Conservation (phyloP, 306 rosid species). For the Rosa persica region DNA sequence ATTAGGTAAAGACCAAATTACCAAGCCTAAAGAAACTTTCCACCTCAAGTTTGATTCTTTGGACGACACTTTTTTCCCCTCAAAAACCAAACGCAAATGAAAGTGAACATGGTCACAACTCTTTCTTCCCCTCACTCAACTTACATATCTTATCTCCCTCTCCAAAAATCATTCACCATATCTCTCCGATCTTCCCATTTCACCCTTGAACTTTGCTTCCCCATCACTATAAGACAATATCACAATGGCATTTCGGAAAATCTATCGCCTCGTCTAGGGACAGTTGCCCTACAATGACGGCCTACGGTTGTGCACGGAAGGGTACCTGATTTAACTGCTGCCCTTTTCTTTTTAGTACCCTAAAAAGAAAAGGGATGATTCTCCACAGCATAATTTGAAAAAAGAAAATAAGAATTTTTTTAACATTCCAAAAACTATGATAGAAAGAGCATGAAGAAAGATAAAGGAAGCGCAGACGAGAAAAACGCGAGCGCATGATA, state of each 20-base stretch:
- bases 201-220: slow-evolving; percentile 11
- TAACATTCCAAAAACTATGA: slow-evolving; percentile 5
- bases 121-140: slow-evolving; percentile 26
- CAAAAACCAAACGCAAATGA: slow-evolving; percentile 15
- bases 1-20: neutral
- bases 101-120: slow-evolving; percentile 2
- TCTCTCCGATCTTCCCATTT: slow-evolving; percentile 12
- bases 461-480: slow-evolving; percentile 21
- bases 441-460: neutral
- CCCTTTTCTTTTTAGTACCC: slow-evolving; percentile 28
- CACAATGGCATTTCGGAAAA: slow-evolving; percentile 24
- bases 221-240: neutral
- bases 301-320: slow-evolving; percentile 31
- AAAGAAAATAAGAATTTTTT: neutral
- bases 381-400: neutral
- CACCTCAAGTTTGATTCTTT: slow-evolving; percentile 3
- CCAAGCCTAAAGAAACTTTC: slow-evolving; percentile 15
- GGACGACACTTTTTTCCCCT: slow-evolving; percentile 7
- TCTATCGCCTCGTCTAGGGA: neutral
- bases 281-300: slow-evolving; percentile 42
- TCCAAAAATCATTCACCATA: slow-evolving; percentile 24
- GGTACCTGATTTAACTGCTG: slow-evolving; percentile 40
- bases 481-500: slow-evolving; percentile 48
- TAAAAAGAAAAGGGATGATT: neutral
- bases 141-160: slow-evolving; percentile 41